Base-by-base conservation (phyloP, 1,284 basidiomycete genomes). In the Fomitopsis betulina region DNA sequence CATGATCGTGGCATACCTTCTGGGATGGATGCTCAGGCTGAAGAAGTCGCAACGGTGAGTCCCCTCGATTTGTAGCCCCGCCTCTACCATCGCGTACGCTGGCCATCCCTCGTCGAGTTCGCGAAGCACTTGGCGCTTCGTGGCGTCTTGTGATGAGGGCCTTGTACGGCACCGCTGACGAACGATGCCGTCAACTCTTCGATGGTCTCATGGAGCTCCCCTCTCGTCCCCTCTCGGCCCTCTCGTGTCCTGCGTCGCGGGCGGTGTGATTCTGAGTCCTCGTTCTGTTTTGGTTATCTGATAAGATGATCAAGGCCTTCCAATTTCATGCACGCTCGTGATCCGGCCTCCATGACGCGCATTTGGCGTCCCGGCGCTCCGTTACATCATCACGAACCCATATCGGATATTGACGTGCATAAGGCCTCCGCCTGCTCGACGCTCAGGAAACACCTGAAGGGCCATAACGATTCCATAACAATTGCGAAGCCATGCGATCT, bases 1-100 rank as follows among this genome's bases (percentile, higher is more conserved):
- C 0, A 84, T 85, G 73, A 39, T 69, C 3, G 74, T 85, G 0
- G 79, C 84, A 0, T 81, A 78, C 61, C 43, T 75, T 4, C 73
- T 89, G 4, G 79, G 82, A 2, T 76, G 70, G 61, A 42, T 80
- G 2, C 81, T 83, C 63, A 72, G 80, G 21, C 70, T 91, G 30
- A 85, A 82, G 63, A 74, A 72, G 38, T 86, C 86, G 0, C 87
- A 91, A 73, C 76, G 81, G 87, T 85, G 57, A 33, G 75, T 71
- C 7, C 27, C 25, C 10, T n/a, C 39, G 32, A 54, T 21, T 23
- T 37, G 8, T 12, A 37, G 3, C 35, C 35, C 35, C 35, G 13
- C 3, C 13, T 15, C 13, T 15, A 37, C 35, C 35, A 12, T 12
- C 35, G 13, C 35, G 35, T 15, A 37, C 35, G 39, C 39, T 42